Evolutionary conservation across 495 filamentous ascomycete genomes (phyloP).

Genomic region (Daldinia vernicosa): DNA sequence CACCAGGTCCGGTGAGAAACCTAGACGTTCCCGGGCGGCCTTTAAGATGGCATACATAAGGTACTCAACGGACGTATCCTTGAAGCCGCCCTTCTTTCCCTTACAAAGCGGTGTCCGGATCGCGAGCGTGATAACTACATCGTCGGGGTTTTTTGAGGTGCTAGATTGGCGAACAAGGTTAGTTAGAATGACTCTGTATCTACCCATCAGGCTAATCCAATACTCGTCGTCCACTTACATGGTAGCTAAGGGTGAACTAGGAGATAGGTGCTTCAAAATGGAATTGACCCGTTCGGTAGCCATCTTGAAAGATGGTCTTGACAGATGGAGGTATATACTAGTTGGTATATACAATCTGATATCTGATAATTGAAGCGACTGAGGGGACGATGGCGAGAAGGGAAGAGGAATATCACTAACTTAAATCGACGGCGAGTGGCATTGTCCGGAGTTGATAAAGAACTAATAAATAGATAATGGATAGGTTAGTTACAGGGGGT

Average conservation of each 20-base stretch:
- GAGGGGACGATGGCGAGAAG: not conserved
- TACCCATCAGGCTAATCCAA: not conserved
- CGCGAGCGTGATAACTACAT: conserved; percentile 90
- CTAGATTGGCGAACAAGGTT: conserved; percentile 54
- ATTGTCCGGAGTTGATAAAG: conserved; percentile 38
- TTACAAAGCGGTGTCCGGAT: conserved; percentile 83
- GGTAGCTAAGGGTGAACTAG: conserved; percentile 70
- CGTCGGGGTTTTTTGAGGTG: conserved; percentile 92
- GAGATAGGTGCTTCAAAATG: conserved; percentile 86
- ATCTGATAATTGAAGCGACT: not conserved
- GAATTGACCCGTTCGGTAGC: conserved; percentile 85
- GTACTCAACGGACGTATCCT: conserved; percentile 91
- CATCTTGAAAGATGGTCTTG: conserved; percentile 63
- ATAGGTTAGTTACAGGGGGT: not conserved
- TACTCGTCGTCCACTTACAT: conserved; percentile 69
- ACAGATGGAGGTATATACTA: not conserved
- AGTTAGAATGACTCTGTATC: not conserved
- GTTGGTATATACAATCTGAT: not conserved
- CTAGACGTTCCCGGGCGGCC: conserved; percentile 75
- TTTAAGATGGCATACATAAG: conserved; percentile 81
- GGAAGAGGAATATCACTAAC: conserved; percentile 1
- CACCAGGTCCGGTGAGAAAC: conserved; percentile 81
- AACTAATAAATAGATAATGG: not conserved
- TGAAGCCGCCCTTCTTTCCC: conserved; percentile 85
- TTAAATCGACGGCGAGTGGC: conserved; percentile 20